A percentile compares a stretch with the other conserved stretches of the same genome.
Conservation (phyloP, 2,329 filamentous ascomycete species). For the Cladosporium oxysporum region DNA sequence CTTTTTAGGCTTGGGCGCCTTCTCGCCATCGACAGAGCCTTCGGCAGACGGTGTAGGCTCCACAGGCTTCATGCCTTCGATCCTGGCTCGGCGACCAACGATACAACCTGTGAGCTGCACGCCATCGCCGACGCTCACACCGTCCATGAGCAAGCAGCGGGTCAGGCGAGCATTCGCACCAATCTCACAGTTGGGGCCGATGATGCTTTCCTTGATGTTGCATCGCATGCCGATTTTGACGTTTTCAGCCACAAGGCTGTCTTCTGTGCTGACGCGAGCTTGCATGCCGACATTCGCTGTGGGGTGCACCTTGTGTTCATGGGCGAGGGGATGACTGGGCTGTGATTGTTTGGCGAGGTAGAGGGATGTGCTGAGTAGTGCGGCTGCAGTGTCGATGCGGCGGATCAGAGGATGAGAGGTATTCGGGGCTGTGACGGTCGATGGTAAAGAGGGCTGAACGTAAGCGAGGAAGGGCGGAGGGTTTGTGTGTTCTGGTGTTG, state of each 20-base stretch:
- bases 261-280: conserved; percentile 78
- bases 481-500: conserved; percentile 18
- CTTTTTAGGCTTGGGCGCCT: conserved; percentile 39
- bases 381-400: conserved; percentile 81
- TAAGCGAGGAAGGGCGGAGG: conserved; percentile 71
- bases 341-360: conserved; percentile 82
- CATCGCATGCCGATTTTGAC: conserved; percentile 85
- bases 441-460: conserved; percentile 62
- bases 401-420: conserved; percentile 65
- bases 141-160: conserved; percentile 92
- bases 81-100: conserved; percentile 74
- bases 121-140: conserved; percentile 78
- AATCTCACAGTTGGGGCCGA: conserved; percentile 86
- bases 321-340: conserved; percentile 63
- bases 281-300: conserved; percentile 77
- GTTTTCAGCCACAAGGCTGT: conserved; percentile 84
- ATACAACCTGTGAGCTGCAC: conserved; percentile 87
- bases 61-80: conserved; percentile 62
- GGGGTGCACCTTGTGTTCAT: conserved; percentile 77
- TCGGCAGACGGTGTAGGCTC: conserved; percentile 19
- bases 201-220: conserved; percentile 88
- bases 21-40: conserved; percentile 42
- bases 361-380: conserved; percentile 79
- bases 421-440: conserved; percentile 21
- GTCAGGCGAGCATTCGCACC: conserved; percentile 80